phyloP scores from a whole-genome alignment of 108 stramenopile genomes.

The Skeletonema costatum region DNA sequence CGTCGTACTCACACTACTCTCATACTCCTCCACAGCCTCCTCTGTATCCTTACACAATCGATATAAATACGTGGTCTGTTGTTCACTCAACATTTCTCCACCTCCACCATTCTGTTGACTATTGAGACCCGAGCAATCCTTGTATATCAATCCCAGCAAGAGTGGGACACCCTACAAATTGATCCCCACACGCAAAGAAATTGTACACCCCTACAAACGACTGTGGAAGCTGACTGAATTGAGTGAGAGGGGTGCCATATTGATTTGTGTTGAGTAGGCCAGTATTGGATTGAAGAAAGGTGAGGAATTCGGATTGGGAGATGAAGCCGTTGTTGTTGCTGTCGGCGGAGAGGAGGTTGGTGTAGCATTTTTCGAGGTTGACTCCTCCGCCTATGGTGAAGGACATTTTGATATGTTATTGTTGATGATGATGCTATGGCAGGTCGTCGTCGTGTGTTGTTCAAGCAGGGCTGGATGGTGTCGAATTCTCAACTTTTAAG shows the following conservation, averaged over 20 bases:
- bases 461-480: no score
- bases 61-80: constrained; percentile 5
- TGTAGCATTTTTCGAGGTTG: constrained; percentile 31
- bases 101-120: not conserved
- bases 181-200: constrained; percentile 38
- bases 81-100: not conserved
- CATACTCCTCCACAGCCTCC: not conserved
- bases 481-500: no score
- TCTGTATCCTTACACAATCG: constrained; percentile 17
- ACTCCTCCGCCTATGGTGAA: constrained; percentile 6
- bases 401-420: not conserved
- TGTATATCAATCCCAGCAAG: constrained; percentile 35
- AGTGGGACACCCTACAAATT: constrained; percentile 26
- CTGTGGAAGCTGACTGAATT: constrained; percentile 18
- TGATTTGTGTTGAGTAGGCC: constrained; percentile 10
- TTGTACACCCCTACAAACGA: constrained; percentile 32
- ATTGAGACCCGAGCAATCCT: constrained; percentile 11
- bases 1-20: not conserved
- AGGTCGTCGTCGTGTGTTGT: not conserved
- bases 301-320: constrained; percentile 31
- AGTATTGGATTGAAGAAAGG: constrained; percentile 10
- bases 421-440: no score
- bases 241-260: constrained; percentile 21
- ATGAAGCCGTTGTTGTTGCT: constrained; percentile 13
- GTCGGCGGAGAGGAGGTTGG: constrained; percentile 22